These are phyloP conservation scores for Russula griseocarnosa DNA, from an alignment of 768 basidiomycete species.

Conservation along the genomic window DNA sequence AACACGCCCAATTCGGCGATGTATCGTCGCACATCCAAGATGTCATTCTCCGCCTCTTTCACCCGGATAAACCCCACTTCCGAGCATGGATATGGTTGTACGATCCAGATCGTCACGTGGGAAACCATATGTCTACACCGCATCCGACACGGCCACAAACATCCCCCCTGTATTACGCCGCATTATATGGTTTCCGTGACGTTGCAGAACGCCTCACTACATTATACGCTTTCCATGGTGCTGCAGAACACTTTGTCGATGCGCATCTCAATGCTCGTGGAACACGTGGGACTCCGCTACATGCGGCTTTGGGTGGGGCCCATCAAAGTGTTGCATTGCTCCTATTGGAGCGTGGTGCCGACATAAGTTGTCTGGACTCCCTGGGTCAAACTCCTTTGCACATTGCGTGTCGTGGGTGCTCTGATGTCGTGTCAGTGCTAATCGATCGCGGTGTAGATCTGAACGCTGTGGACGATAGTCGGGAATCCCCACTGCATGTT, in stretches of 20 bases:
- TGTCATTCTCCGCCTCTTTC: neutral
- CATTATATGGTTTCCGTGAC: neutral
- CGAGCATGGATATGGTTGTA: slow-evolving; percentile 10
- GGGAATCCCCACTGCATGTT: neutral
- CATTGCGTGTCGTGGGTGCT: neutral
- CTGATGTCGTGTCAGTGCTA: neutral
- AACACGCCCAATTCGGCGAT: neutral
- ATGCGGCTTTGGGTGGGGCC: neutral
- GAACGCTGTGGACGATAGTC: neutral
- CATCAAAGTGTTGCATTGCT: neutral
- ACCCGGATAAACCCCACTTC: neutral
- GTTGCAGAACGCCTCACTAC: too few relatives aligned
- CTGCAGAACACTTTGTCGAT: too few relatives aligned
- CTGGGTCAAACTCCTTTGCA: neutral
- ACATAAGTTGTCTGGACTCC: neutral
- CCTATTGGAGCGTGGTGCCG: neutral
- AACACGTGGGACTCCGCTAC: neutral
- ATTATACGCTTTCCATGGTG: too few relatives aligned
- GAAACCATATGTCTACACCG: neutral
- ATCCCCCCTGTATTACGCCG: slow-evolving; percentile 8
- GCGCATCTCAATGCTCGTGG: too few relatives aligned
- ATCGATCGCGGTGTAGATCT: neutral
- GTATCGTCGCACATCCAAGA: neutral
- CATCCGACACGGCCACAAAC: neutral
- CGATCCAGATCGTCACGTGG: slow-evolving; percentile 3